Percentiles rank a stretch among this genome's conserved stretches.
Evolutionary conservation across 2,329 filamentous ascomycete species (phyloP).

Genomic region (Botrytis deweyae): DNA sequence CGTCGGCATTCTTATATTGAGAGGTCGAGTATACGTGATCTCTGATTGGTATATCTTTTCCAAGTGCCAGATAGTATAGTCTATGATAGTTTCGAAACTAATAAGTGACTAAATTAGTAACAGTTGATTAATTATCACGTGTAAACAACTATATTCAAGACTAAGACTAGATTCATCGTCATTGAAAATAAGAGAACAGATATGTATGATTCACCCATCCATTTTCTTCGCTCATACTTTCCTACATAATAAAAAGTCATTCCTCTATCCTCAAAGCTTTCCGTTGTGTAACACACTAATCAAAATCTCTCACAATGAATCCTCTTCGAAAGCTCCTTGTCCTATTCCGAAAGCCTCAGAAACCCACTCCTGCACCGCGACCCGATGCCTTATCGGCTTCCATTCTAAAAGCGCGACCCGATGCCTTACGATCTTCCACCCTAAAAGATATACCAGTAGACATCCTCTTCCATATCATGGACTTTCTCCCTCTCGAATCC

Average conservation of each 20-base stretch:
- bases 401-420: not conserved
- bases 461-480: not conserved
- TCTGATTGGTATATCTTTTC: not conserved
- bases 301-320: not conserved
- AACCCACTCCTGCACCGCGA: not conserved
- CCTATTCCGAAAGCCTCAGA: not conserved
- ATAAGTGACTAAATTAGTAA: not conserved
- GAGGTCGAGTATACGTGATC: no score
- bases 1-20: no score
- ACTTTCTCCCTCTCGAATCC: not conserved
- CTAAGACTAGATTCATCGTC: not conserved
- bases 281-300: not conserved
- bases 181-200: not conserved
- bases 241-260: not conserved
- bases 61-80: not conserved
- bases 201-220: not conserved
- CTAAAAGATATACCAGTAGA: not conserved
- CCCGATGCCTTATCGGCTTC: not conserved
- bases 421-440: not conserved
- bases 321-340: not conserved
- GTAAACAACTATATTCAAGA: not conserved
- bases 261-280: not conserved
- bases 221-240: not conserved
- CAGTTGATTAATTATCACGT: not conserved
- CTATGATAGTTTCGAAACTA: no score